These are phyloP conservation scores for Macroventuria anomochaeta DNA, from an alignment of 2,329 filamentous ascomycete species.

Conservation along the genomic window DNA sequence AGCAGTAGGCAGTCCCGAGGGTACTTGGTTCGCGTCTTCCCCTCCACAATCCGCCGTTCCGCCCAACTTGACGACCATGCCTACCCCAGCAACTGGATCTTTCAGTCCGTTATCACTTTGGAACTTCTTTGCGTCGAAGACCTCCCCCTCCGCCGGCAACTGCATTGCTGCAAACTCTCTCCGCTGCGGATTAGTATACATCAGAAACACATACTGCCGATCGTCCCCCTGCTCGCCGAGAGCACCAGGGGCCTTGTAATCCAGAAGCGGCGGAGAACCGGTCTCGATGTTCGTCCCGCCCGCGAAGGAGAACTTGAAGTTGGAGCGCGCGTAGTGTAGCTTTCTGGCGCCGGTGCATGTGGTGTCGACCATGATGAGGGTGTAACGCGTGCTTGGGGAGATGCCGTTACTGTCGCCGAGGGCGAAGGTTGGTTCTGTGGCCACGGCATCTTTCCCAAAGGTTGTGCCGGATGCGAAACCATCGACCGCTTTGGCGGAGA, in stretches of 20 bases:
- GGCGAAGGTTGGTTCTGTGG: conserved; percentile 40
- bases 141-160: conserved; percentile 33
- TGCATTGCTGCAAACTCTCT: conserved; percentile 30
- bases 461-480: conserved; percentile 39
- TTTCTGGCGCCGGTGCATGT: conserved; percentile 36
- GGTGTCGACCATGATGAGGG: conserved; percentile 43
- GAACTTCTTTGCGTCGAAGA: conserved; percentile 40
- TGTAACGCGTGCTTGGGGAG: conserved; percentile 33
- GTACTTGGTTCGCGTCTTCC: neutral
- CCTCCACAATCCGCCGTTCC: conserved; percentile 29
- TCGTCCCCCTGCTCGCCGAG: conserved; percentile 41
- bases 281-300: conserved; percentile 36
- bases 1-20: neutral
- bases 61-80: conserved; percentile 45
- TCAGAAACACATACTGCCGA: conserved; percentile 42
- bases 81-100: conserved; percentile 39
- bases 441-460: conserved; percentile 37
- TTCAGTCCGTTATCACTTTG: conserved; percentile 38
- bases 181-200: conserved; percentile 39
- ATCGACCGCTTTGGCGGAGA: conserved; percentile 30
- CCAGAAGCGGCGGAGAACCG: conserved; percentile 22
- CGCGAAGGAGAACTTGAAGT: conserved; percentile 40
- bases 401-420: conserved; percentile 45
- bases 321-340: conserved; percentile 42
- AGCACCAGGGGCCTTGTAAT: conserved; percentile 42